Conservation (phyloP, 805 yeast genomes). For the Grigorovia yakushimaensis region DNA sequence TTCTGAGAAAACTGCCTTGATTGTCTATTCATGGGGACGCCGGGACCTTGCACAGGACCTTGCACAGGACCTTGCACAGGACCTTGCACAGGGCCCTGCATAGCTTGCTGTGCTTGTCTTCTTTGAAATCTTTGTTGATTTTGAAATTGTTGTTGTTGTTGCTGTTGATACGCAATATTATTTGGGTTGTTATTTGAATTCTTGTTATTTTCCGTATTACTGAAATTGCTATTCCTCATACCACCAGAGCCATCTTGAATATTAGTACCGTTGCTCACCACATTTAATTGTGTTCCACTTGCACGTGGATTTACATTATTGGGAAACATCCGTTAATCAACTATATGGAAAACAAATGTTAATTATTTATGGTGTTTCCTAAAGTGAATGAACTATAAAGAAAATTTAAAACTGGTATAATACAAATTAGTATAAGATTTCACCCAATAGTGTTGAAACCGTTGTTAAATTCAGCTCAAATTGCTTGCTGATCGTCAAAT, state of each 20-base stretch:
- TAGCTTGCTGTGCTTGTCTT: not conserved
- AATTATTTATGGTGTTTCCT: not conserved
- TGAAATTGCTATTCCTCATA: not conserved
- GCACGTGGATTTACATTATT: not conserved
- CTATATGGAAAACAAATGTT: not conserved
- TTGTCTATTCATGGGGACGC: not conserved
- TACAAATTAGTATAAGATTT: no score
- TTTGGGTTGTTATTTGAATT: no score
- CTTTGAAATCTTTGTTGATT: not conserved
- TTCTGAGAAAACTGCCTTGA: not conserved
- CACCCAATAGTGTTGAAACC: no score
- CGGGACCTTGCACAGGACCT: no score
- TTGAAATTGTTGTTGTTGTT: not conserved
- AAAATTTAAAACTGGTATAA: no score
- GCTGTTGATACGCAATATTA: not conserved
- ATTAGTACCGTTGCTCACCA: not conserved
- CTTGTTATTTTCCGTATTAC: not conserved
- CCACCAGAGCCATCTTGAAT: not conserved
- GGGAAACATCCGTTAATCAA: not conserved
- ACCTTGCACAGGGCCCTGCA: not conserved
- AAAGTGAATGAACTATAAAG: no score
- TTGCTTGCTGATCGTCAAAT: no score
- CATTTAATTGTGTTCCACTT: not conserved
- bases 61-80: not conserved
- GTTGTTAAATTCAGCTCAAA: no score